Evolutionary conservation across 805 yeast genomes (phyloP).

Genomic region (Pichia eremophila): DNA sequence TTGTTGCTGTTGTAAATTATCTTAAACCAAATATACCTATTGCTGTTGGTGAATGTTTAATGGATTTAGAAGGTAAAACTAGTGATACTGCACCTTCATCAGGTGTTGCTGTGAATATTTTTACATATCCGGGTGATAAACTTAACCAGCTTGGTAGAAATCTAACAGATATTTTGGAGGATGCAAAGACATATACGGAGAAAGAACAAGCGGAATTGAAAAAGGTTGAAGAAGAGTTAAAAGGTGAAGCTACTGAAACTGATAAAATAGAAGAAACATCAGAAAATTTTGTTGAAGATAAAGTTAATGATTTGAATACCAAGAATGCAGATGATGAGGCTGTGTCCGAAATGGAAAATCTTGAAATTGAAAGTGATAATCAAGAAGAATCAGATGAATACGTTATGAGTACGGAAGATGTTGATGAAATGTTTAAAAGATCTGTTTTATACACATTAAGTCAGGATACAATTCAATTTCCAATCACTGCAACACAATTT

Average conservation of each 20-base stretch:
- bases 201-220: not conserved
- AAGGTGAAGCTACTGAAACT: not conserved
- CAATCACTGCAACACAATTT: constrained; percentile 65
- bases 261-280: not conserved
- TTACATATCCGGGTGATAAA: constrained; percentile 63
- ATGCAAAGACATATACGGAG: not conserved
- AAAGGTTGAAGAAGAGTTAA: constrained; percentile 8
- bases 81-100: constrained; percentile 44
- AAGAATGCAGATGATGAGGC: not conserved
- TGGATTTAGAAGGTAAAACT: constrained; percentile 36
- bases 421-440: constrained; percentile 66
- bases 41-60: constrained; percentile 60
- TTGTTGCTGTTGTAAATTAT: constrained; percentile 65
- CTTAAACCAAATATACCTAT: constrained; percentile 51
- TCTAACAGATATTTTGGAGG: not conserved
- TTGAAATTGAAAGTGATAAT: constrained; percentile 5
- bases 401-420: constrained; percentile 46
- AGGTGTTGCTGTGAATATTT: constrained; percentile 71
- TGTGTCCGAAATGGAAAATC: not conserved
- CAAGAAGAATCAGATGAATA: constrained; percentile 24
- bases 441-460: constrained; percentile 65
- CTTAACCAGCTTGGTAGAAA: constrained; percentile 41
- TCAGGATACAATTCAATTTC: constrained; percentile 45
- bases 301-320: not conserved
- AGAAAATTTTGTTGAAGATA: not conserved